Percentiles rank a stretch among this genome's conserved stretches.
Evolutionary conservation across 2,329 filamentous ascomycete genomes (phyloP).

Genomic region (Fusarium neocosmosporiellum): DNA sequence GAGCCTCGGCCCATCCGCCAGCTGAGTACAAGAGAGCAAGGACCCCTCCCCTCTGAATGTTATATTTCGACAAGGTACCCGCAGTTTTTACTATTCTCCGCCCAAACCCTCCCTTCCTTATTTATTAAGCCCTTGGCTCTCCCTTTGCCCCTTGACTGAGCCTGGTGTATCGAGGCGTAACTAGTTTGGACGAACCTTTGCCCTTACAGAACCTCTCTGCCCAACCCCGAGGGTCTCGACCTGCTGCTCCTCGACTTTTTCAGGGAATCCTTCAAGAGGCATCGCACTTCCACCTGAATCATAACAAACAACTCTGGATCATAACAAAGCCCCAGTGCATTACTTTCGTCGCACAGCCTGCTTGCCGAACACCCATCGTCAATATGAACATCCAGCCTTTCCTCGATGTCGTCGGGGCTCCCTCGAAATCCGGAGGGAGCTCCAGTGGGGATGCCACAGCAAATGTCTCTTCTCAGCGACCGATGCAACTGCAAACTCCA

Average conservation of each 20-base stretch:
- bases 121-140: constrained; percentile 36
- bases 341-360: constrained; percentile 20
- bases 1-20: constrained; percentile 38
- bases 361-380: constrained; percentile 14
- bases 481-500: constrained; percentile 37
- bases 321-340: constrained; percentile 30
- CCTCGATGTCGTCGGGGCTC: constrained; percentile 26
- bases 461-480: constrained; percentile 12
- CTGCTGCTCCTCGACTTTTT: constrained; percentile 25
- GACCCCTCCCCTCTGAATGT: constrained; percentile 42
- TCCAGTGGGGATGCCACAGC: neutral
- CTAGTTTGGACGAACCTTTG: constrained; percentile 17
- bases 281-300: constrained; percentile 36
- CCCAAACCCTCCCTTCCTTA: constrained; percentile 41
- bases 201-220: constrained; percentile 14
- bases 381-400: constrained; percentile 39
- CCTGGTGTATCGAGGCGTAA: constrained; percentile 22
- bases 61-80: constrained; percentile 33
- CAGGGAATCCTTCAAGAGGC: constrained; percentile 39
- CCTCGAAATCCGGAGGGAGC: constrained; percentile 7
- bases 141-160: constrained; percentile 33
- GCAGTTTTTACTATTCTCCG: constrained; percentile 36
- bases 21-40: constrained; percentile 47
- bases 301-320: constrained; percentile 46
- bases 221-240: constrained; percentile 17